Conservation (phyloP, 371 early-diverging fungal genomes). For the Ordospora colligata region DNA sequence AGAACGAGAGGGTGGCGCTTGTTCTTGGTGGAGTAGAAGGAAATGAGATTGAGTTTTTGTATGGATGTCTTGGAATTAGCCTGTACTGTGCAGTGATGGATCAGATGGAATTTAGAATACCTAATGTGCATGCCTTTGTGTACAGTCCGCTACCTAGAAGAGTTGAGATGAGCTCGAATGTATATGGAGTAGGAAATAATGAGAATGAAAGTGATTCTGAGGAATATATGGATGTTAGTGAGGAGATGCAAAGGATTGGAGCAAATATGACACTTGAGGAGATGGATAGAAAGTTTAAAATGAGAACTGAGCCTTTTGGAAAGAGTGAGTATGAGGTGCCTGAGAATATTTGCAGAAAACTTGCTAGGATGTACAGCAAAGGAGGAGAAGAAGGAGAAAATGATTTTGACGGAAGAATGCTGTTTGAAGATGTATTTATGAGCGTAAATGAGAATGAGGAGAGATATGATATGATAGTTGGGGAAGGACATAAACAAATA, state of each 20-base stretch:
- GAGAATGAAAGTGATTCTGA: background rate
- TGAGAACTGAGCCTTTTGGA: background rate
- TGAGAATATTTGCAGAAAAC: background rate
- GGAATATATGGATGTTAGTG: background rate
- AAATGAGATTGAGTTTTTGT: background rate
- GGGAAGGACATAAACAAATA: background rate
- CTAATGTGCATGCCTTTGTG: conserved; percentile 21
- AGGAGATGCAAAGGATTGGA: background rate
- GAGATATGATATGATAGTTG: background rate
- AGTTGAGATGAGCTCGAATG: background rate
- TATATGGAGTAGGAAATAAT: background rate
- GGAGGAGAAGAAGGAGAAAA: background rate
- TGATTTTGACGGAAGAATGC: conserved; percentile 26
- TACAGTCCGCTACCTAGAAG: background rate
- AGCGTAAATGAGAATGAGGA: background rate
- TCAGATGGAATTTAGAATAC: conserved; percentile 24
- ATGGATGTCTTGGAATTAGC: conserved; percentile 9
- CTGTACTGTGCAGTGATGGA: conserved; percentile 17
- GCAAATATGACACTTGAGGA: background rate
- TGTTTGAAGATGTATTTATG: background rate
- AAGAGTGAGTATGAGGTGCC: background rate
- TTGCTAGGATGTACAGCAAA: background rate
- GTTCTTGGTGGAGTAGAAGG: conserved; percentile 15
- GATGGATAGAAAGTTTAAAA: background rate
- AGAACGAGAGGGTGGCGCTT: conserved; percentile 43